Evolutionary conservation across 495 filamentous ascomycete genomes (phyloP).

Genomic region (Mytilinidion resinicola): DNA sequence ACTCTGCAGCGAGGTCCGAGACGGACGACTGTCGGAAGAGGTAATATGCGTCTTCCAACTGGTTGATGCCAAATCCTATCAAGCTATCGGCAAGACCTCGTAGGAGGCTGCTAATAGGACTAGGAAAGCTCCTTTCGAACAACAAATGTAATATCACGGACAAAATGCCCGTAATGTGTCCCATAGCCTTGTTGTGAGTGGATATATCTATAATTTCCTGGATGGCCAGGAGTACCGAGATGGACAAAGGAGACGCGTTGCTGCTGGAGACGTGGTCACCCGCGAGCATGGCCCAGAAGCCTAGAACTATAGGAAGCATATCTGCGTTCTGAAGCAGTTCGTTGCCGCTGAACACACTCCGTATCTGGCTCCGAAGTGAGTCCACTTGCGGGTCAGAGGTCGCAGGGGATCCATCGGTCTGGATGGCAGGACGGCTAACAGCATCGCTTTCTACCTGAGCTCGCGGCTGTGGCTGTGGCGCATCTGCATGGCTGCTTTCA

Average conservation of each 20-base stretch:
- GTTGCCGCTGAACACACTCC: slow-evolving; percentile 46
- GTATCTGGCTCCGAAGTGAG: slow-evolving; percentile 16
- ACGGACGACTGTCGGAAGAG: slow-evolving; percentile 61
- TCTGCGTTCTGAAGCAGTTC: slow-evolving; percentile 57
- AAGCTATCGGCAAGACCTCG: slow-evolving; percentile 53
- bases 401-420: neutral
- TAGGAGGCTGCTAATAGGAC: slow-evolving; percentile 37
- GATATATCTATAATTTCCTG: slow-evolving; percentile 51
- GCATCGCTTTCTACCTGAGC: neutral
- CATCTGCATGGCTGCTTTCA: slow-evolving; percentile 1
- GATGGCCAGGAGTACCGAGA: slow-evolving; percentile 54
- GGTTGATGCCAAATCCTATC: slow-evolving; percentile 63
- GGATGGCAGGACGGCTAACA: neutral
- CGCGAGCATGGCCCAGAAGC: slow-evolving; percentile 57
- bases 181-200: slow-evolving; percentile 63
- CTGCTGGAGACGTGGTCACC: slow-evolving; percentile 28
- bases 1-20: slow-evolving; percentile 57
- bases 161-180: slow-evolving; percentile 73
- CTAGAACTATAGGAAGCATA: slow-evolving; percentile 56
- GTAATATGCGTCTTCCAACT: slow-evolving; percentile 69
- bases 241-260: slow-evolving; percentile 44
- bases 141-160: slow-evolving; percentile 63
- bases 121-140: slow-evolving; percentile 44
- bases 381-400: slow-evolving; percentile 4
- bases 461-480: neutral